Percentiles rank a stretch among this genome's conserved stretches.
These are phyloP conservation scores for Cryptomeria japonica DNA, from an alignment of 75 land plant species.

Conservation along the genomic window DNA sequence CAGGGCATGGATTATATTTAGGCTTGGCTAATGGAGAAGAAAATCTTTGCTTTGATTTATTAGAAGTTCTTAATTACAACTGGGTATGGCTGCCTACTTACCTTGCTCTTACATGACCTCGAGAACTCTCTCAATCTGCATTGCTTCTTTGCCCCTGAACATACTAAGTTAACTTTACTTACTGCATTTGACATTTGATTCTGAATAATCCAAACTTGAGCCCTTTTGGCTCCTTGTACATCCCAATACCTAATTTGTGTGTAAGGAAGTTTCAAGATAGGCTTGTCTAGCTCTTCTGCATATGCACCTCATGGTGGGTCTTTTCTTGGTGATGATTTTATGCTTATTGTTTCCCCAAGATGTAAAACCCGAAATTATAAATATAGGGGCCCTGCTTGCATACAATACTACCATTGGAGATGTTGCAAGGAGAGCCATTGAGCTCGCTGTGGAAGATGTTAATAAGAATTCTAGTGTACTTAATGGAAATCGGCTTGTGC, in stretches of 20 bases:
- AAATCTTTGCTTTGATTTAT: background rate
- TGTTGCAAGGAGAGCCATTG: slow-evolving; percentile 14
- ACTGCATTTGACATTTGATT: background rate
- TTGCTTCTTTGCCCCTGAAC: background rate
- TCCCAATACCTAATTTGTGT: background rate
- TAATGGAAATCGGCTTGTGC: slow-evolving; percentile 9
- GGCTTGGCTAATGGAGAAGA: background rate
- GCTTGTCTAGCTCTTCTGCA: background rate
- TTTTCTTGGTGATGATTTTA: background rate
- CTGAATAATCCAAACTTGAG: background rate
- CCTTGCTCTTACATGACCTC: background rate
- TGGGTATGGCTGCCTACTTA: background rate
- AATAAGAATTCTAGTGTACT: slow-evolving; percentile 19
- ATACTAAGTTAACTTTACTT: background rate
- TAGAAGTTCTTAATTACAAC: background rate
- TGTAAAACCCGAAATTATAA: background rate
- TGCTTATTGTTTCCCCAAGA: background rate
- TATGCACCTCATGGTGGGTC: background rate
- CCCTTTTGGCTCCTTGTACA: background rate
- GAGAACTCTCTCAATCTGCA: background rate
- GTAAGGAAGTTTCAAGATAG: background rate
- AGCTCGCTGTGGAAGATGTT: slow-evolving; percentile 28
- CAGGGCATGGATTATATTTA: background rate
- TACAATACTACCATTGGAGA: slow-evolving; percentile 16
- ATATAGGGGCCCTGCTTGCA: slow-evolving; percentile 26